These are phyloP conservation scores for Drosera capensis DNA, from an alignment of 148 eudicot genomes.

Conservation along the genomic window DNA sequence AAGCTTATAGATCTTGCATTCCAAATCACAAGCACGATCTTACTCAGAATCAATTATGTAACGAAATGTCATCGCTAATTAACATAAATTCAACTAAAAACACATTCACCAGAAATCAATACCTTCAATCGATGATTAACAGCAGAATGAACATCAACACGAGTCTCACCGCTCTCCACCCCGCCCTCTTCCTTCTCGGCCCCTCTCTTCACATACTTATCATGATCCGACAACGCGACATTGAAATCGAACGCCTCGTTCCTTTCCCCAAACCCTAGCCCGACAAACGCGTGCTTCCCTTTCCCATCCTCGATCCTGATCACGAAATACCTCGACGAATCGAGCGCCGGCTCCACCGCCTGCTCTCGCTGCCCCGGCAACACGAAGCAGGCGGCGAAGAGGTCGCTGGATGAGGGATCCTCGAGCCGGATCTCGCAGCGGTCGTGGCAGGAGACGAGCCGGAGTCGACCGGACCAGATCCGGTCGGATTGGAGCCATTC, in stretches of 20 bases:
- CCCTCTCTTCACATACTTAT: slow-evolving; percentile 78
- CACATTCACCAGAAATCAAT: too few relatives aligned
- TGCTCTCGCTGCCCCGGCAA: slow-evolving; percentile 58
- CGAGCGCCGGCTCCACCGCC: slow-evolving; percentile 73
- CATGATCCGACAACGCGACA: slow-evolving; percentile 89
- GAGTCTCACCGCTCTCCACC: slow-evolving; percentile 20
- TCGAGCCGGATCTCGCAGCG: slow-evolving; percentile 94
- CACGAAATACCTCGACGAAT: slow-evolving; percentile 84
- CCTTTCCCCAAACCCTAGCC: slow-evolving; percentile 76
- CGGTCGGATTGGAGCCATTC: slow-evolving; percentile 96
- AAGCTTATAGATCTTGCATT: too few relatives aligned
- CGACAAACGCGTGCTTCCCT: slow-evolving; percentile 90
- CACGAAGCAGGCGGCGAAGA: slow-evolving; percentile 84
- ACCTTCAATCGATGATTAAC: slow-evolving; percentile 93
- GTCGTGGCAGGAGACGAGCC: slow-evolving; percentile 60
- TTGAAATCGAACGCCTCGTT: slow-evolving; percentile 98
- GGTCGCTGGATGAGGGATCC: slow-evolving; percentile 79
- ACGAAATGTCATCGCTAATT: too few relatives aligned
- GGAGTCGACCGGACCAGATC: slow-evolving; percentile 96
- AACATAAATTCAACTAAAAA: too few relatives aligned
- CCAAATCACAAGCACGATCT: too few relatives aligned
- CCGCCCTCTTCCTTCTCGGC: slow-evolving; percentile 32
- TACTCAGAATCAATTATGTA: too few relatives aligned
- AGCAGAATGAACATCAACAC: slow-evolving; percentile 88
- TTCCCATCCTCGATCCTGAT: slow-evolving; percentile 80